These are phyloP conservation scores for Colletotrichum tanaceti DNA, from an alignment of 2,329 filamentous ascomycete genomes.

Conservation along the genomic window DNA sequence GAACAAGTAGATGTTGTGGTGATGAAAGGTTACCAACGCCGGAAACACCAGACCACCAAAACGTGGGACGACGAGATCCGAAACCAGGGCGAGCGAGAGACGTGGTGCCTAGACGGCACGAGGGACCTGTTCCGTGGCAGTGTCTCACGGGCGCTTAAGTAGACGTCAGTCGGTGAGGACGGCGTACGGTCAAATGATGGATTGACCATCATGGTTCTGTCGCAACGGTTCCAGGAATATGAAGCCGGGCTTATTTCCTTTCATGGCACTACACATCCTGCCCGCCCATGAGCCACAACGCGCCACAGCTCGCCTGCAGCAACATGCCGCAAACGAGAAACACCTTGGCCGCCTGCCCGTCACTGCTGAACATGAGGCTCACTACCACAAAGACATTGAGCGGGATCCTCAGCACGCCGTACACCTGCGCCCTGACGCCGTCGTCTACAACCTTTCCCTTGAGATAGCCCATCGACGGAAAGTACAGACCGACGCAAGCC, in stretches of 20 bases:
- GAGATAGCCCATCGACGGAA: constrained; percentile 63
- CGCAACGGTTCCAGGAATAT: neutral
- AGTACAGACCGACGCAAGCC: constrained; percentile 66
- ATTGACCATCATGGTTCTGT: neutral
- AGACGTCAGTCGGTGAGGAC: constrained; percentile 33
- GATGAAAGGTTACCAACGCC: constrained; percentile 6
- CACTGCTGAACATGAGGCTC: constrained; percentile 55
- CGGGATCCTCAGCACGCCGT: constrained; percentile 66
- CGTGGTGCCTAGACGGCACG: constrained; percentile 28
- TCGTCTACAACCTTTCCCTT: constrained; percentile 66
- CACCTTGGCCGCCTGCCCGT: constrained; percentile 45
- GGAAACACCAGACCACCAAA: neutral
- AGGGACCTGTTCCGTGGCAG: constrained; percentile 18
- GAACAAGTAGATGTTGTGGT: neutral
- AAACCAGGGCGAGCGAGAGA: constrained; percentile 35
- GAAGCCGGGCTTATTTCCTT: neutral
- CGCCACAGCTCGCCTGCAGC: constrained; percentile 46
- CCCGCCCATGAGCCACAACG: constrained; percentile 43
- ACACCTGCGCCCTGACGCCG: constrained; percentile 63
- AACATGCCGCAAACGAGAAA: constrained; percentile 49
- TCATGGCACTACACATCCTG: constrained; percentile 19
- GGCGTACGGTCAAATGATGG: neutral
- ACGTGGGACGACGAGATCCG: constrained; percentile 22
- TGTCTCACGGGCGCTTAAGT: constrained; percentile 39
- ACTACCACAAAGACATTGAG: constrained; percentile 68